Percentiles rank a stretch among this genome's conserved stretches.
Conservation (phyloP, 2,329 filamentous ascomycete genomes). For the Penicillium olsonii region DNA sequence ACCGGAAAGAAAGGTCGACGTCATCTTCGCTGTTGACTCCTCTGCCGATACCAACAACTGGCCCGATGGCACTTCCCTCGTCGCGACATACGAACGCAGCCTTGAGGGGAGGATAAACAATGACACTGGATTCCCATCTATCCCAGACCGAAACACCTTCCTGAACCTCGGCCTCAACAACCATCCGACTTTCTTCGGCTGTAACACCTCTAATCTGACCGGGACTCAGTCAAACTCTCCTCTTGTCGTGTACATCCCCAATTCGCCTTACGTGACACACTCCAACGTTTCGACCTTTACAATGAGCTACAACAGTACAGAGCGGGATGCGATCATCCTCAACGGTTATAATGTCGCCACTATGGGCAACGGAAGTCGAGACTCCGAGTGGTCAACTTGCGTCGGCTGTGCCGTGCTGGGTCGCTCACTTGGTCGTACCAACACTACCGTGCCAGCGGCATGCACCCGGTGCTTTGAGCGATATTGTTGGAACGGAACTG, state of each 20-base stretch:
- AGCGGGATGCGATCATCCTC: constrained; percentile 75
- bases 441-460: constrained; percentile 64
- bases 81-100: constrained; percentile 70
- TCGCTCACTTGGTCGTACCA: constrained; percentile 70
- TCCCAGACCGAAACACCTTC: constrained; percentile 74
- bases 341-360: constrained; percentile 87
- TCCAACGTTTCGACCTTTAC: constrained; percentile 80
- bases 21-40: constrained; percentile 75
- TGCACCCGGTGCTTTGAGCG: constrained; percentile 72
- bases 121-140: constrained; percentile 66
- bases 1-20: constrained; percentile 67
- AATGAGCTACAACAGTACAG: constrained; percentile 59
- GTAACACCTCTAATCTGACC: constrained; percentile 64
- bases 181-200: constrained; percentile 76
- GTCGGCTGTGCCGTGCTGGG: constrained; percentile 80
- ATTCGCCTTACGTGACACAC: constrained; percentile 73
- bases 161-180: constrained; percentile 72
- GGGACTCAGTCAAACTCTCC: constrained; percentile 48
- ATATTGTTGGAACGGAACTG: constrained; percentile 88
- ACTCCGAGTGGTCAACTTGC: constrained; percentile 73
- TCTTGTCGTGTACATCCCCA: constrained; percentile 82
- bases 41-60: constrained; percentile 71
- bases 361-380: constrained; percentile 73
- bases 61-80: constrained; percentile 73
- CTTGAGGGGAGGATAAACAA: constrained; percentile 57